Evolutionary conservation across 2,329 filamentous ascomycete genomes (phyloP), one percentile per base, ranked within the genome.

Genomic region (Scytalidium lignicola): DNA sequence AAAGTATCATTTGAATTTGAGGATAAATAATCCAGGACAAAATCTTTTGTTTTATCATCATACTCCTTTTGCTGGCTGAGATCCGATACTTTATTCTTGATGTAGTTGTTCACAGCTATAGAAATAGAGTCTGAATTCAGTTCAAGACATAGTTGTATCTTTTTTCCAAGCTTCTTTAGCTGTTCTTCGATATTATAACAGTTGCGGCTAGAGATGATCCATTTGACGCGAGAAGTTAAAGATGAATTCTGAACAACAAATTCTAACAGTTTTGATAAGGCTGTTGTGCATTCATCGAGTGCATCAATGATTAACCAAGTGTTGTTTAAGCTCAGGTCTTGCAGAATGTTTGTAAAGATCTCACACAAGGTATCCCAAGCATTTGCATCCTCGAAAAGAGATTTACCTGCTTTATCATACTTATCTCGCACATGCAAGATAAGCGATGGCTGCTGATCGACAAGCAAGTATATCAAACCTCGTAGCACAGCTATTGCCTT

Each of bases 201-300:
- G 20, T 74, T 73, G 3, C 74, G 73, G 46, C 74, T 76, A 0
- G 70, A 70, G 0, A 72, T 51, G 13, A 76, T 49, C 67, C 70
- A 74, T 52, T 72, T 76, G 2, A 67, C 57, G 3, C 50, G 41
- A 37, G 58, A 26, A 47, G 50, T 55, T 44, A 29, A 17, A 1
- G 50, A 46, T 13, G 55, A 61, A 0, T 44, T 52, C 26, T 60
- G 45, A 13, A 55, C 46, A 43, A 74, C 64, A 10, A 72, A 51
- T 0, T 65, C 43, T 13, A 76, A 57, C 2, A 76, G 66, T 37
- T 62, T 41, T 1, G 42, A 4, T 18, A 56, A 50, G 32, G 55
- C 64, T 7, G 37, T 41, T 15, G 43, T 50, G 51, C 70, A 75
- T 55, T 77, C 72, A 49, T 78, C 72, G 1, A 77, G 67, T 1